Evolutionary conservation across 371 early-diverging fungal species (phyloP).

Genomic region (Mucor mucedo): DNA sequence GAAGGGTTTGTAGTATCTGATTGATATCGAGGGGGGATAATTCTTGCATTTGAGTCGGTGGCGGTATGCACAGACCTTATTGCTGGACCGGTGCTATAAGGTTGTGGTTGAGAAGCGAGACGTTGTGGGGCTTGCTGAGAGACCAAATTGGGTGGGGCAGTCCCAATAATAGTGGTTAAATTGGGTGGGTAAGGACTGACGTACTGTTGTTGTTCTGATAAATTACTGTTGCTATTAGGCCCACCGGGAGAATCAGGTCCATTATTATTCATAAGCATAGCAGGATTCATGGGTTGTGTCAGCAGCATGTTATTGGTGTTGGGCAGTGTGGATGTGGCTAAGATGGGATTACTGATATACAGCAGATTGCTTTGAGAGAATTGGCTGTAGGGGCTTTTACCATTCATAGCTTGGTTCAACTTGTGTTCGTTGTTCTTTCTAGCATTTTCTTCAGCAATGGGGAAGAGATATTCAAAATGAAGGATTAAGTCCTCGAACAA

Average conservation of each 20-base stretch:
- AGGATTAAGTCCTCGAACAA: slow-evolving; percentile 40
- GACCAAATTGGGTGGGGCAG: neutral
- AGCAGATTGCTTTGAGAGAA: slow-evolving; percentile 29
- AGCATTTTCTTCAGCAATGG: slow-evolving; percentile 23
- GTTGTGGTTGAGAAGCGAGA: slow-evolving; percentile 4
- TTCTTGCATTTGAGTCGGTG: neutral
- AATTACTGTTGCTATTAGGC: neutral
- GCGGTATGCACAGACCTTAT: neutral
- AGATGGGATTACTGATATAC: slow-evolving; percentile 9
- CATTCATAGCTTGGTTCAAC: slow-evolving; percentile 21
- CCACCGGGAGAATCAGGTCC: slow-evolving; percentile 6
- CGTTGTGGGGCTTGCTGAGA: neutral
- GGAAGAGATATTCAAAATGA: slow-evolving; percentile 26
- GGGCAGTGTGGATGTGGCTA: slow-evolving; percentile 3
- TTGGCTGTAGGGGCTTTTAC: slow-evolving; percentile 25
- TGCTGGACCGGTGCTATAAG: neutral
- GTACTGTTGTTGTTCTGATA: neutral
- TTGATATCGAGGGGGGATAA: slow-evolving; percentile 12
- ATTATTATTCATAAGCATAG: neutral
- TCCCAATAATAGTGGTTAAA: slow-evolving; percentile 15
- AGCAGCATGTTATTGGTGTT: slow-evolving; percentile 11
- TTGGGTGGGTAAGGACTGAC: slow-evolving; percentile 12
- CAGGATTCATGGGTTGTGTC: slow-evolving; percentile 30
- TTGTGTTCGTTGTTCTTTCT: slow-evolving; percentile 18
- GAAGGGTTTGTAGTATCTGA: slow-evolving; percentile 1